Conservation (phyloP, 352 stramenopile genomes). For the Phytophthora pluvialis region DNA sequence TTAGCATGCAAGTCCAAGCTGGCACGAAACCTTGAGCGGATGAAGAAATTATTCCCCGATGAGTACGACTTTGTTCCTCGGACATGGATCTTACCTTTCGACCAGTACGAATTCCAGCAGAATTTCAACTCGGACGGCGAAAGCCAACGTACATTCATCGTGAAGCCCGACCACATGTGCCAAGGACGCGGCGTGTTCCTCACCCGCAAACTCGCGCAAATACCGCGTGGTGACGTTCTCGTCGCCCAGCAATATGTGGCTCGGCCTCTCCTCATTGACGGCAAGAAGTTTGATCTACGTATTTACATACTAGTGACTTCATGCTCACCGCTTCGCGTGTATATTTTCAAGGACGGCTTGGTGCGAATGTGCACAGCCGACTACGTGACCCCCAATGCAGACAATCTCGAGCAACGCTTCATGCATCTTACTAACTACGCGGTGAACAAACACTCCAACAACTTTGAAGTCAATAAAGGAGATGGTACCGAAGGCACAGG, state of each 20-base stretch:
- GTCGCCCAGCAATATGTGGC: constrained; percentile 89
- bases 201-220: constrained; percentile 90
- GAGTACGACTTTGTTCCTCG: constrained; percentile 95
- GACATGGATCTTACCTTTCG: constrained; percentile 97
- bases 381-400: constrained; percentile 84
- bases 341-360: constrained; percentile 92
- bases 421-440: constrained; percentile 95
- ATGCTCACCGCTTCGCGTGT: constrained; percentile 87
- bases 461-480: constrained; percentile 87
- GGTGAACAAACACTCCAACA: constrained; percentile 91
- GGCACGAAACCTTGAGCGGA: constrained; percentile 95
- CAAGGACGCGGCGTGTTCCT: constrained; percentile 96
- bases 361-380: constrained; percentile 90
- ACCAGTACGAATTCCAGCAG: constrained; percentile 92
- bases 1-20: constrained; percentile 95
- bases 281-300: constrained; percentile 94
- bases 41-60: constrained; percentile 94
- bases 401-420: constrained; percentile 89
- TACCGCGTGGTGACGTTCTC: constrained; percentile 87
- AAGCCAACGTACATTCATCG: constrained; percentile 94
- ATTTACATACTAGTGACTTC: constrained; percentile 93
- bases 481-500: constrained; percentile 62
- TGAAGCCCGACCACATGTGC: constrained; percentile 94
- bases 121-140: constrained; percentile 91
- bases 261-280: constrained; percentile 77